These are phyloP conservation scores for Cladosporium velox DNA, from an alignment of 2,329 filamentous ascomycete species.

Conservation along the genomic window DNA sequence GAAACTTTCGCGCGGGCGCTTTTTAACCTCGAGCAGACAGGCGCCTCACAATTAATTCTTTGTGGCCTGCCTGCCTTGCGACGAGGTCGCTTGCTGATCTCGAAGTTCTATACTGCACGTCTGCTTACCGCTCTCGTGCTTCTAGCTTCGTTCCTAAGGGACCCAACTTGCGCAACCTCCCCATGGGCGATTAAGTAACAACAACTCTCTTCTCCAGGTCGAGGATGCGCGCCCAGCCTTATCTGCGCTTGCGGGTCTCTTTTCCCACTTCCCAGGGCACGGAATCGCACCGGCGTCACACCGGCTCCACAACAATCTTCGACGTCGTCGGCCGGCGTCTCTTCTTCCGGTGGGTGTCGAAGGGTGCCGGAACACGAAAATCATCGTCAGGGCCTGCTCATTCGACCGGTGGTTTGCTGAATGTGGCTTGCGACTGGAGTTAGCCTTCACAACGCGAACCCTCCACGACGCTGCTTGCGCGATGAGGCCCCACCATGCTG, in stretches of 20 bases:
- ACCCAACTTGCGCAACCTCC: conserved; percentile 13
- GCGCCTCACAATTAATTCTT: conserved; percentile 5
- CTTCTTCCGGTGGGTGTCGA: conserved; percentile 3
- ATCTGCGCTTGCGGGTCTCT: conserved; percentile 4
- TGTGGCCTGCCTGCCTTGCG: not conserved
- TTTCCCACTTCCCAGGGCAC: not conserved
- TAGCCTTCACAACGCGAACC: not conserved
- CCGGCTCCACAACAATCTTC: conserved; percentile 19
- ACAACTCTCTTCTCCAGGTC: conserved; percentile 19
- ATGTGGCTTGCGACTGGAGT: conserved; percentile 6
- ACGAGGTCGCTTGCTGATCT: not conserved
- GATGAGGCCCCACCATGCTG: conserved; percentile 13
- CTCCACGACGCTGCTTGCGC: conserved; percentile 16
- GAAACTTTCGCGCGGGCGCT: conserved; percentile 10
- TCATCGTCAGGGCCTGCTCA: not conserved
- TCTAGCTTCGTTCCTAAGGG: conserved; percentile 5
- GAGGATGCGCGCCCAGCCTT: conserved; percentile 14
- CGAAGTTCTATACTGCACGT: not conserved
- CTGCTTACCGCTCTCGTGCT: conserved; percentile 5
- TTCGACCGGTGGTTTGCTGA: conserved; percentile 7
- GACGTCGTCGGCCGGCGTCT: conserved; percentile 1
- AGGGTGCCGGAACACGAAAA: conserved; percentile 12
- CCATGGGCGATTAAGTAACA: conserved; percentile 22
- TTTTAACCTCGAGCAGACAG: conserved; percentile 5
- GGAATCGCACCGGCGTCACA: conserved; percentile 19